Percentiles rank a stretch among this genome's conserved stretches.
phyloP scores from a whole-genome alignment of 371 early-diverging fungal species.

The Apophysomyces trapeziformis region DNA sequence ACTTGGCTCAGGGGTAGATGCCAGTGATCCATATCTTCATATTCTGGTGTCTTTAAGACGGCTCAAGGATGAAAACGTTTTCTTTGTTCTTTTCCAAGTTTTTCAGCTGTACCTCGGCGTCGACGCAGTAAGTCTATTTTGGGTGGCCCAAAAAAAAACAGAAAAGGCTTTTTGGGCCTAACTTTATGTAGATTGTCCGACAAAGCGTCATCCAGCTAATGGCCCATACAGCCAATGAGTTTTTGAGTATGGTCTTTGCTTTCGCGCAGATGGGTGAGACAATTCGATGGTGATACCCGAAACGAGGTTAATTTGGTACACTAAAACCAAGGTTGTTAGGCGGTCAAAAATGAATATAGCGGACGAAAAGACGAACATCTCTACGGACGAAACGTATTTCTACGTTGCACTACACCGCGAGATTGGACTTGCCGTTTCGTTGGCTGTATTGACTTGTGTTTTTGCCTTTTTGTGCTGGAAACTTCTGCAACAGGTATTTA shows the following conservation, averaged over 20 bases:
- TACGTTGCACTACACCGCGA: constrained; percentile 38
- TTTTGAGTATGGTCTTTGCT: constrained; percentile 43
- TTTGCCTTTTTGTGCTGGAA: constrained; percentile 37
- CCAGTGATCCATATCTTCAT: constrained; percentile 23
- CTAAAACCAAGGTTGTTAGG: constrained; percentile 22
- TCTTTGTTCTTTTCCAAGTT: constrained; percentile 49
- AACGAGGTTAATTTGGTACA: background rate
- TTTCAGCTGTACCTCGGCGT: constrained; percentile 51
- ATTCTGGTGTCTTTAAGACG: constrained; percentile 32
- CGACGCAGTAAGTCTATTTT: constrained; percentile 46
- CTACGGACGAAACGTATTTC: constrained; percentile 25
- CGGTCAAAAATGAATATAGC: constrained; percentile 15
- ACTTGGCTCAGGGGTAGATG: constrained; percentile 11
- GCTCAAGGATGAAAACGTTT: constrained; percentile 52
- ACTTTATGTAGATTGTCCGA: constrained; percentile 41
- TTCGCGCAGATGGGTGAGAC: constrained; percentile 48
- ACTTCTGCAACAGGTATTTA: constrained; percentile 39
- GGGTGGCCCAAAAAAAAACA: background rate
- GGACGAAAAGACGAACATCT: constrained; percentile 21
- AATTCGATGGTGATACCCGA: constrained; percentile 37
- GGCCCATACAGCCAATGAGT: constrained; percentile 40
- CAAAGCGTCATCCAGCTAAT: constrained; percentile 55
- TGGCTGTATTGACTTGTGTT: constrained; percentile 28
- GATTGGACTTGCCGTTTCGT: constrained; percentile 32
- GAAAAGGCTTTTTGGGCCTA: background rate